Evolutionary conservation across 2,329 filamentous ascomycete species (phyloP).

Genomic region (Mariannaea elegans): DNA sequence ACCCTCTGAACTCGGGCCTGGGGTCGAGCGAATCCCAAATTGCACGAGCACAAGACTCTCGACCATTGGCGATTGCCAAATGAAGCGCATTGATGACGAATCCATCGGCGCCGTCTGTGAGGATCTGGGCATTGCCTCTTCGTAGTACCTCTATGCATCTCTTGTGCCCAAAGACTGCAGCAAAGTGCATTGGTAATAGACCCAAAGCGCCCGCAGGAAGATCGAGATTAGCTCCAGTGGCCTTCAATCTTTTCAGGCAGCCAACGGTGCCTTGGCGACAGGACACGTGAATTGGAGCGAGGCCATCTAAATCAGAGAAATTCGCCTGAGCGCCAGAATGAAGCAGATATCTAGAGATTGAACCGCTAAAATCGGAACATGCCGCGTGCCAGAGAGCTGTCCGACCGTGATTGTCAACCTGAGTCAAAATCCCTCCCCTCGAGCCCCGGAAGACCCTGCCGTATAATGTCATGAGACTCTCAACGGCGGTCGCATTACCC

Average conservation of each 20-base stretch:
- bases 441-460: background rate
- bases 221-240: background rate
- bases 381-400: conserved; percentile 8
- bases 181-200: background rate
- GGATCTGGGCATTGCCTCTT: background rate
- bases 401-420: background rate
- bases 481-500: background rate
- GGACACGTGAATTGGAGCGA: conserved; percentile 1
- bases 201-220: background rate
- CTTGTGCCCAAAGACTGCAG: background rate
- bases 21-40: background rate
- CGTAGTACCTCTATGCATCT: background rate
- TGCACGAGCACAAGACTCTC: background rate
- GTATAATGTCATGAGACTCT: background rate
- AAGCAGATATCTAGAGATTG: background rate
- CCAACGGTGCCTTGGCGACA: background rate
- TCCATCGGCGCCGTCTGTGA: background rate
- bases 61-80: conserved; percentile 5
- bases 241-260: background rate
- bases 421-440: background rate
- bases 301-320: background rate
- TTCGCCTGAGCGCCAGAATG: background rate
- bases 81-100: background rate
- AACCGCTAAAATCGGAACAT: background rate
- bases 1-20: background rate